Evolutionary conservation across 2,329 filamentous ascomycete species (phyloP), one percentile per base, ranked within the genome.

Genomic region (Talaromyces funiculosus): DNA sequence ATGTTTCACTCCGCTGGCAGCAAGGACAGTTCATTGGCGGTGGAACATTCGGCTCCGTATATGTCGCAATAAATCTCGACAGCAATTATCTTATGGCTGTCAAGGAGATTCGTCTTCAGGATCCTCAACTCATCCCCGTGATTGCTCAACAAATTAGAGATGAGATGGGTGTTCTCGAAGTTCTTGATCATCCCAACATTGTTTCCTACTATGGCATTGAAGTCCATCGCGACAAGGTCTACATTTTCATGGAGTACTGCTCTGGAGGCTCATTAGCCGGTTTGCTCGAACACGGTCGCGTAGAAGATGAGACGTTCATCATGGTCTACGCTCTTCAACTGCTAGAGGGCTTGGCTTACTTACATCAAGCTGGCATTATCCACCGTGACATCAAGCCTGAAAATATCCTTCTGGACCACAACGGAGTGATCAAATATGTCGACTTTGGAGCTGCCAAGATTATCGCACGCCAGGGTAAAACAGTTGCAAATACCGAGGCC

Each of bases 241-340:
- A 97, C 76, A 97, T 99, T 67, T 99, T 99, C 73, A 99, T 99
- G 94, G 94, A 99, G 75, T 97, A 96, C 76, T 99, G 94, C 75
- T 95, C 92, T 4, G 93, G 94, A 56, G 94, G 94, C 20, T 97
- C 93, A 16, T 81, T 99, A 53, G 92, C 94, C 43, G 89, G 85
- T 55, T 79, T 99, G 57, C 81, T 99, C 43, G 94, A 99, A 73
- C 93, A 99, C 71, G 94, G 94, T 12, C 89, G 94, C 42, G 97
- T 99, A 64, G 94, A 97, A 78, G 95, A 97, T 71, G 94, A 99
- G 74, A 94, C 92, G 60, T 92, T 97, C 64, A 93, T 96, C 63
- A 95, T 95, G 86, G 93, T 97, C 43, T 97, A 97, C 73, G 90
- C 91, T 26, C 80, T 97, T 62, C 93, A 97, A 73, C 87, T 97